Evolutionary conservation across 331 rosid species (phyloP), one percentile per base, ranked within the genome.

Genomic region (Phaseolus coccineus): DNA sequence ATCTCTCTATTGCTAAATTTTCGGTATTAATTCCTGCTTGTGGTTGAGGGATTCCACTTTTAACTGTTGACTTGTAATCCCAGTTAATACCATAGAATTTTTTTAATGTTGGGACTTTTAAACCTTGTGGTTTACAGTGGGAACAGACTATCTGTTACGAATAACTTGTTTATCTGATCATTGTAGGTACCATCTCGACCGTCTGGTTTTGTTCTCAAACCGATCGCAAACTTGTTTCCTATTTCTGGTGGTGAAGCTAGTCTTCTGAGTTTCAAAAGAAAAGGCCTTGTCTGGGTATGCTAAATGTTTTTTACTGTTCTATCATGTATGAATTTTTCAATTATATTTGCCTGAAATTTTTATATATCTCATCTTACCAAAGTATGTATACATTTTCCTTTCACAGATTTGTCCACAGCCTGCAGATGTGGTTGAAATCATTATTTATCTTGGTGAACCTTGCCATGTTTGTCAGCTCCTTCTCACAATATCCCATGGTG

Each of bases 381-480:
- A 70, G 48, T 64, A 16, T 62, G 10, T 42, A 39, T 79, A 74
- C 74, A 63, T 67, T 73, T 82, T 68, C 75, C 81, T 81, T 76
- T 79, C 83, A 82, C 97, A 96, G 99, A 90, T 93, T 87, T 96
- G 91, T 80, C 92, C 94, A 28, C 92, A 91, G 90, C 89, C 90
- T 59, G 94, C 96, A 11, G 99, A 96, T 71, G 96, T 90, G 74
- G 87, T 96, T 79, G 98, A 96, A 72, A 85, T 96, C 79, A 93
- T 91, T 85, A 91, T 96, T 82, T 93, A 90, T 91, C 95, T 96
- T 65, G 94, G 91, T 57, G 97, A 93, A 90, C 99, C 99, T 78
- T 91, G 99, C 86, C 97, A 93, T 90, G 96, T 89, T 80, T 93
- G 98, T 84, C 98, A 96, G 88, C 94, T 96, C 87, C 99, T 96